Evolutionary conservation across 2,329 filamentous ascomycete genomes (phyloP).

Genomic region (Botrytis medusae): DNA sequence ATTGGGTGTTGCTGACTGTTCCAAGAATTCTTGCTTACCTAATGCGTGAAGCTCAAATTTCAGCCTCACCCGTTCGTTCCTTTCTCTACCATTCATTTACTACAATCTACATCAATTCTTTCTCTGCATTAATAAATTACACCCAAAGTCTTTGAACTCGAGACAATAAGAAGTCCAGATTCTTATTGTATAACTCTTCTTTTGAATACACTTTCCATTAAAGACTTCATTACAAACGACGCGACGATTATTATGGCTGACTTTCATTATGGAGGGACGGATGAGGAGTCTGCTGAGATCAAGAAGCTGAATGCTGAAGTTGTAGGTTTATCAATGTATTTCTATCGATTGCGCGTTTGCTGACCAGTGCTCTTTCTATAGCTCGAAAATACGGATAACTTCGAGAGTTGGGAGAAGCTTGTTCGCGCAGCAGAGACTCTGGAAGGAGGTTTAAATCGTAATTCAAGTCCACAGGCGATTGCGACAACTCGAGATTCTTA

Average conservation of each 20-base stretch:
- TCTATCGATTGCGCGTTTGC: slow-evolving; percentile 14
- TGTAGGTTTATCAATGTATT: slow-evolving; percentile 53
- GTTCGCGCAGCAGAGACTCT: slow-evolving; percentile 78
- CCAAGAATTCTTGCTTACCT: not conserved
- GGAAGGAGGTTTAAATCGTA: slow-evolving; percentile 92
- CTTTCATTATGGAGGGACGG: slow-evolving; percentile 69
- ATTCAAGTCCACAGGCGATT: slow-evolving; percentile 92
- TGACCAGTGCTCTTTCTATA: slow-evolving; percentile 26
- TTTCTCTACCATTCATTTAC: not conserved
- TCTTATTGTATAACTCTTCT: not conserved
- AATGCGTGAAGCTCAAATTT: slow-evolving; percentile 10
- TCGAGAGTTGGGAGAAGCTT: slow-evolving; percentile 92
- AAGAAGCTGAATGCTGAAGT: slow-evolving; percentile 75
- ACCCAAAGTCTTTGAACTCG: not conserved
- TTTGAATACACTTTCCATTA: not conserved
- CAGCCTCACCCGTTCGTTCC: slow-evolving; percentile 9
- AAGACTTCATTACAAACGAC: slow-evolving; percentile 10
- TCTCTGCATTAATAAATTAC: slow-evolving; percentile 9
- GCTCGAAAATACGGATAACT: slow-evolving; percentile 74
- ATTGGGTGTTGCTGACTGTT: slow-evolving; percentile 5
- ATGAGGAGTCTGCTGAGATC: slow-evolving; percentile 81
- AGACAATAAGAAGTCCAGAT: not conserved
- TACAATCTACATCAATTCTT: slow-evolving; percentile 11
- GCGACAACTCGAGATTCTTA: slow-evolving; percentile 83
- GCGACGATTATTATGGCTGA: slow-evolving; percentile 58